Percentiles rank a stretch among this genome's conserved stretches.
Evolutionary conservation across 768 basidiomycete species (phyloP).

Genomic region (Leccinellum albellum): DNA sequence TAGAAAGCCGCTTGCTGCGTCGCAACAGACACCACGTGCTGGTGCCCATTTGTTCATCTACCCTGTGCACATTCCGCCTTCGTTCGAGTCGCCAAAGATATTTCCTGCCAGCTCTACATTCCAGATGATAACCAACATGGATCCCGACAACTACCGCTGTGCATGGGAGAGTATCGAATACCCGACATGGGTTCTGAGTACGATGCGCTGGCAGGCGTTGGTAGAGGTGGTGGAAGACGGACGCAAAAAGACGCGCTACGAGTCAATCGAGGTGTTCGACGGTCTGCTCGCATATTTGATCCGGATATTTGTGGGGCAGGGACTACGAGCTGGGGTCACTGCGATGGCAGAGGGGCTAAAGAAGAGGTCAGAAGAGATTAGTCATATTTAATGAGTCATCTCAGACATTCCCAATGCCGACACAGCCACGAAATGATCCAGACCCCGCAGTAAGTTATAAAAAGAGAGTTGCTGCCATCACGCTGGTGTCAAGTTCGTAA

Average conservation of each 20-base stretch:
- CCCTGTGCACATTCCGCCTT: conserved; percentile 59
- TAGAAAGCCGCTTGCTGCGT: conserved; percentile 34
- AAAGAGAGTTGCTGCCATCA: background rate
- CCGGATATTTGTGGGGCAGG: conserved; percentile 39
- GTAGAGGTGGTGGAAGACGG: conserved; percentile 42
- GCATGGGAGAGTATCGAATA: conserved; percentile 48
- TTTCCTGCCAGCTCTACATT: conserved; percentile 39
- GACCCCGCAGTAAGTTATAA: conserved; percentile 10
- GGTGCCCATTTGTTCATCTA: conserved; percentile 47
- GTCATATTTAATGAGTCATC: background rate
- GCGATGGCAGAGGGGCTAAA: conserved; percentile 61
- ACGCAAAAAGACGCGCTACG: conserved; percentile 53
- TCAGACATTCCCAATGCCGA: conserved; percentile 20
- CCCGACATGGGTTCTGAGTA: conserved; percentile 46
- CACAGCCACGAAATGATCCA: conserved; percentile 28
- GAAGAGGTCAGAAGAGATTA: conserved; percentile 39
- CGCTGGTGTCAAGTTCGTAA: background rate
- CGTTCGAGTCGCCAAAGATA: conserved; percentile 38
- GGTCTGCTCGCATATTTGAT: conserved; percentile 55
- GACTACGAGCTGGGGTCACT: conserved; percentile 43
- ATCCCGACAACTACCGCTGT: conserved; percentile 50
- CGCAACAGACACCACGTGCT: conserved; percentile 46
- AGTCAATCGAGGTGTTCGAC: conserved; percentile 57
- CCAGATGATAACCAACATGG: conserved; percentile 46
- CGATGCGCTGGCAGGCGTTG: conserved; percentile 65